Conservation (phyloP, 306 rosid genomes). For the Prunus davidiana region DNA sequence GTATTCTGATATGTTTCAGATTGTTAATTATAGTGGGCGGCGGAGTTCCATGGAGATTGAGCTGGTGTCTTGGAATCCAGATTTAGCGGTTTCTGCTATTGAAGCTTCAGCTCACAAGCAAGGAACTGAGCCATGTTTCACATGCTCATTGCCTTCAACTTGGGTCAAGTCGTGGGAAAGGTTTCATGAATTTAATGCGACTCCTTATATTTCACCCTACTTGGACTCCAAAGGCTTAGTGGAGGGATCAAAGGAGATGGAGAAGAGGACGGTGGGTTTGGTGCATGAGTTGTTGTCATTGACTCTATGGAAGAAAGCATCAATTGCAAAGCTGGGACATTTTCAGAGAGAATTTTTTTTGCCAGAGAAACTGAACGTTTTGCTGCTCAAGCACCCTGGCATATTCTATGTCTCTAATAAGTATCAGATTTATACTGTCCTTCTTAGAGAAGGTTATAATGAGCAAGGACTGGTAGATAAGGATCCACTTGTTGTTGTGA, state of each 20-base stretch:
- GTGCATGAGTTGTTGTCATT: conserved; percentile 78
- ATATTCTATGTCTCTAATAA: conserved; percentile 79
- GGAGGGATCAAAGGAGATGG: conserved; percentile 67
- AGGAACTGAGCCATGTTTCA: conserved; percentile 51
- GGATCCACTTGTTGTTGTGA: conserved; percentile 71
- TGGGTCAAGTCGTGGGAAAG: conserved; percentile 83
- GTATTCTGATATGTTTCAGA: conserved; percentile 51
- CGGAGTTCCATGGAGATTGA: conserved; percentile 72
- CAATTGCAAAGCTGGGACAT: conserved; percentile 75
- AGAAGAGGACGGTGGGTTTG: conserved; percentile 76
- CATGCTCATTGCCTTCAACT: conserved; percentile 60
- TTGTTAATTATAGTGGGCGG: conserved; percentile 59
- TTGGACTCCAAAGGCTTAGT: conserved; percentile 33
- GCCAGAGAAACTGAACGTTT: conserved; percentile 61
- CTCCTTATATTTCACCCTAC: conserved; percentile 76
- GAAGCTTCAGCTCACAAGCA: conserved; percentile 43
- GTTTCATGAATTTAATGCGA: conserved; percentile 50
- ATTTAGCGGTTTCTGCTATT: conserved; percentile 52
- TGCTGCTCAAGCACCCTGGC: conserved; percentile 79
- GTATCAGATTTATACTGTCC: conserved; percentile 67
- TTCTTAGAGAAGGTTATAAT: conserved; percentile 72
- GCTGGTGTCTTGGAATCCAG: conserved; percentile 65
- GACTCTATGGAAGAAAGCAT: conserved; percentile 79
- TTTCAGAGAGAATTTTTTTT: conserved; percentile 64
- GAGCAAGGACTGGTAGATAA: conserved; percentile 64